These are phyloP conservation scores for Flaveria floridana DNA, from an alignment of 140 eudicot genomes.

Conservation along the genomic window DNA sequence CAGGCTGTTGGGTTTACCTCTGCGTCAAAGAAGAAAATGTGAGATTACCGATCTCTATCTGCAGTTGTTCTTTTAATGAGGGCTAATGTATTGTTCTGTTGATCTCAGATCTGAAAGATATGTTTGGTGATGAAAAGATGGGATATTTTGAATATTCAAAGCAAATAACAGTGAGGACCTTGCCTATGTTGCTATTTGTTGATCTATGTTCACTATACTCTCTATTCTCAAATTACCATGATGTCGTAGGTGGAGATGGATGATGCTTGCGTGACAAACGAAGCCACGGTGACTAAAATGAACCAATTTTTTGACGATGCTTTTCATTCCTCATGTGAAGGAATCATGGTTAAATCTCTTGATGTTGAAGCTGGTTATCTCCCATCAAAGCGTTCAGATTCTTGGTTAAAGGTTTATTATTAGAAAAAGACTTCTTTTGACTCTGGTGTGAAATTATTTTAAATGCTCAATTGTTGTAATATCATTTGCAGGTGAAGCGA, in stretches of 20 bases:
- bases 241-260: conserved; percentile 67
- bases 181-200: conserved; percentile 7
- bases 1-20: conserved; percentile 82
- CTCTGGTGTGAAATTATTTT: not conserved
- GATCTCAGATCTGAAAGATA: conserved; percentile 61
- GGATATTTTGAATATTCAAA: conserved; percentile 80
- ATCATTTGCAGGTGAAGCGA: conserved; percentile 71
- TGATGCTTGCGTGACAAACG: conserved; percentile 60
- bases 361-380: conserved; percentile 90
- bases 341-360: conserved; percentile 90
- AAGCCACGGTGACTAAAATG: conserved; percentile 61
- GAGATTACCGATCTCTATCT: conserved; percentile 31
- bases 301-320: conserved; percentile 76
- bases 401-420: conserved; percentile 83
- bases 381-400: conserved; percentile 87
- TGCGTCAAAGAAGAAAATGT: conserved; percentile 77
- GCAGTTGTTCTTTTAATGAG: conserved; percentile 14
- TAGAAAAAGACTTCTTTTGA: not conserved
- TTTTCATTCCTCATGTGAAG: conserved; percentile 85
- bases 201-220: not conserved
- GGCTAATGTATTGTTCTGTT: conserved; percentile 22
- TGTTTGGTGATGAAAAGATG: conserved; percentile 59
- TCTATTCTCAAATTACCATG: conserved; percentile 1
- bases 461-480: conserved; percentile 7
- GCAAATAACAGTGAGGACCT: conserved; percentile 64